Base-by-base conservation (phyloP, 2,329 filamentous ascomycete species). In the Aspergillus fumigatiaffinis region DNA sequence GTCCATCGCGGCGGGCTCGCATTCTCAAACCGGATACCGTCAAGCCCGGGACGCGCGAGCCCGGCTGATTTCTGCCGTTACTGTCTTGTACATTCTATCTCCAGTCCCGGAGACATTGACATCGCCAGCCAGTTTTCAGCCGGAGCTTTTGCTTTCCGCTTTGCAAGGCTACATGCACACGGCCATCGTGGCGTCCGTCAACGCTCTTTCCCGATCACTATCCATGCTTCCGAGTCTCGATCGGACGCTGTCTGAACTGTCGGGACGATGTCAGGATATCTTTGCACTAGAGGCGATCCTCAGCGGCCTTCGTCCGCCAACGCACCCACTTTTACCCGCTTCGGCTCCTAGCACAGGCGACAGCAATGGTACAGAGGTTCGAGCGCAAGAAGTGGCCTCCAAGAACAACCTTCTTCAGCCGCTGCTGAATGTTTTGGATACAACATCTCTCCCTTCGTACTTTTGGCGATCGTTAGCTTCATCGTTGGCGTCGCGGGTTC, bases 391-490 rank as follows among this genome's bases (percentile, higher is more conserved):
- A 46, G 21, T 46, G 20, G 26, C 21, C 23, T 26, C 23, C 20
- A 23, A 47, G 28, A 56, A 67, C 50, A 84, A 84, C 56, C 82
- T 97, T 46, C 80, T 97, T 0, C 84, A 88, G 56, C 87, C 87
- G 0, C 78, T 96, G 0, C 82, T 96, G 8, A 78, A 84, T 10
- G 81, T 87, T n/a, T 83, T 99, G 7, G 94, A 97, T 73, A 96
- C 92, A 0, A 86, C 90, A 0, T 94, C 90, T 1, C 79, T 99
- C 17, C 86, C 91, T 1, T 93, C 90, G 0, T 96, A 93, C 72
- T 99, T 96, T 77, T 99, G 94, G 92, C 84, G 94, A 53, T 90
- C 89, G 8, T 83, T 97, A 67, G 94, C 94, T 0, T 86, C 89
- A 0, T 87, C 86, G 55, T 80, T 97, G 58, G 85, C 88, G 3